Percentiles rank a stretch among this genome's conserved stretches.
These are phyloP conservation scores for Irpex sp. DNA, from an alignment of 1,284 basidiomycete genomes.

Conservation along the genomic window DNA sequence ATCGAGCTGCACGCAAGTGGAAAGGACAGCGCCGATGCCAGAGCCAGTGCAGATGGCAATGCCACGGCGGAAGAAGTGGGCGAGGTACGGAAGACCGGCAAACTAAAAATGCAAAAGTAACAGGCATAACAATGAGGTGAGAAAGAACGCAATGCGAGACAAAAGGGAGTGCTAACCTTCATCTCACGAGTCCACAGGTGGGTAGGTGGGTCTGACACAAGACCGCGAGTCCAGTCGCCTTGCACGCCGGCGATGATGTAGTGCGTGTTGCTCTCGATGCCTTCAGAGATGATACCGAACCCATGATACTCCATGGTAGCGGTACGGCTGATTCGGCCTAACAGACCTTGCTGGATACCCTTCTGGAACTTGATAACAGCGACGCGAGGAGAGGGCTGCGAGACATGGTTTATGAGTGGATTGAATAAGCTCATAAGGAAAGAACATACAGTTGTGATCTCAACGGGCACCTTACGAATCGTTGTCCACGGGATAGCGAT, in stretches of 20 bases:
- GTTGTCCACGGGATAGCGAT: constrained; percentile 35
- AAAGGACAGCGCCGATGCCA: constrained; percentile 35
- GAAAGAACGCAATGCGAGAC: background rate
- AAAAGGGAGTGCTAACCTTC: constrained; percentile 37
- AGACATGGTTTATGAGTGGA: background rate
- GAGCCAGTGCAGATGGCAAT: constrained; percentile 36
- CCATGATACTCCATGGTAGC: constrained; percentile 61
- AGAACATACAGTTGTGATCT: constrained; percentile 30
- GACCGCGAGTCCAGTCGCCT: constrained; percentile 57
- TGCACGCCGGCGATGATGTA: constrained; percentile 66
- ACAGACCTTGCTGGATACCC: constrained; percentile 63
- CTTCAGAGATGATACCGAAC: constrained; percentile 64
- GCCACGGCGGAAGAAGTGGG: constrained; percentile 32
- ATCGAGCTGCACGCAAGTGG: constrained; percentile 28
- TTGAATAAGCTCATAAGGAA: background rate
- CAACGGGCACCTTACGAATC: constrained; percentile 33
- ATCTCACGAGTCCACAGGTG: constrained; percentile 59
- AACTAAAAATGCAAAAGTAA: constrained; percentile 19
- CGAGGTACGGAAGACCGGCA: constrained; percentile 34
- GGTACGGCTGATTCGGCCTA: constrained; percentile 58
- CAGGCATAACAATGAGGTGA: background rate
- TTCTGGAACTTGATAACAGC: constrained; percentile 57
- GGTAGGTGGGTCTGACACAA: constrained; percentile 52
- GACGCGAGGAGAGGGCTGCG: constrained; percentile 59
- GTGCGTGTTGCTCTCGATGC: constrained; percentile 51